phyloP scores from a whole-genome alignment of 202 grass and related monocot species.

The Carex arenaria region DNA sequence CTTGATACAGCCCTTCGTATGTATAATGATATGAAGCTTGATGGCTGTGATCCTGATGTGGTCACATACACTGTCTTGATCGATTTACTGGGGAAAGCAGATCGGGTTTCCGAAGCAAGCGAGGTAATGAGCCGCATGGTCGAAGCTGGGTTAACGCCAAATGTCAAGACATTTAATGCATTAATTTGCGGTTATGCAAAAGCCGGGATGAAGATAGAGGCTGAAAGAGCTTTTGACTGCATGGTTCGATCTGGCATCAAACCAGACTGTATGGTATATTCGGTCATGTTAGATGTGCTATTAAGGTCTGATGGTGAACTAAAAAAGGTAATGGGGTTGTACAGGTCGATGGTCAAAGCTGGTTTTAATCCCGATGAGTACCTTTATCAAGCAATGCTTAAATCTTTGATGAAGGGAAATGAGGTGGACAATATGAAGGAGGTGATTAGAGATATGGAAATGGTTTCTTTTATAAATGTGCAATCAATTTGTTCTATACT shows the following conservation, averaged over 20 bases:
- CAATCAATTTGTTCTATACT: slow-evolving; percentile 50
- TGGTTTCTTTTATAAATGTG: slow-evolving; percentile 47
- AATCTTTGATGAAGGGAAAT: slow-evolving; percentile 44
- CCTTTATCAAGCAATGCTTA: slow-evolving; percentile 59
- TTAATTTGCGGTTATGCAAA: slow-evolving; percentile 85
- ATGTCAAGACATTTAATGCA: slow-evolving; percentile 71
- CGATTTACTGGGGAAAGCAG: slow-evolving; percentile 83
- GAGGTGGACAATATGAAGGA: slow-evolving; percentile 40
- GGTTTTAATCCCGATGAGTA: slow-evolving; percentile 45
- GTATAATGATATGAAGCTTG: slow-evolving; percentile 78
- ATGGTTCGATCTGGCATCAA: slow-evolving; percentile 77
- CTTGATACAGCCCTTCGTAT: slow-evolving; percentile 58
- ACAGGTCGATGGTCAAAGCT: slow-evolving; percentile 62
- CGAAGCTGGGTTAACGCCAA: slow-evolving; percentile 65
- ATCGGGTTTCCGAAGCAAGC: slow-evolving; percentile 73
- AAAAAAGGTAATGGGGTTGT: slow-evolving; percentile 53
- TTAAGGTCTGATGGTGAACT: slow-evolving; percentile 60
- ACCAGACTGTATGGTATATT: slow-evolving; percentile 76
- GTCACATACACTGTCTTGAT: slow-evolving; percentile 82
- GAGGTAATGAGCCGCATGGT: slow-evolving; percentile 67
- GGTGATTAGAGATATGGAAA: slow-evolving; percentile 73
- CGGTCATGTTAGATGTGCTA: slow-evolving; percentile 76
- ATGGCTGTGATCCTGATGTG: slow-evolving; percentile 67
- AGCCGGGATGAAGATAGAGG: slow-evolving; percentile 57
- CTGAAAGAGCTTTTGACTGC: slow-evolving; percentile 48